Percentiles rank a stretch among this genome's conserved stretches.
Conservation (phyloP, 371 early-diverging fungal genomes). For the Rhizomucor miehei region DNA sequence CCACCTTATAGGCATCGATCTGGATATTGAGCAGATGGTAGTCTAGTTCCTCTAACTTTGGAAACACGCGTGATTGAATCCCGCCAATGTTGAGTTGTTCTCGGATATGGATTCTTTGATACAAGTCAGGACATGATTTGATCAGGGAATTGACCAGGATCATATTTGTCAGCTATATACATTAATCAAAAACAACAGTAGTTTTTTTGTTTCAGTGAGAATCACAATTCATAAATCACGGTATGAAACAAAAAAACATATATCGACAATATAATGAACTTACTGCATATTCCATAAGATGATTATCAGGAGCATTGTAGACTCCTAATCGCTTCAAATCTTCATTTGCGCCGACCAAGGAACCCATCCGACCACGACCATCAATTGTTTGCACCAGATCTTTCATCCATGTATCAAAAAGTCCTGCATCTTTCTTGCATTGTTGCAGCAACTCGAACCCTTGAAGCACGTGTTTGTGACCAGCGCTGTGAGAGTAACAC, state of each 20-base stretch:
- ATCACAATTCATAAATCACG: too few species aligned
- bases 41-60: constrained; percentile 64
- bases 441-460: constrained; percentile 51
- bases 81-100: constrained; percentile 74
- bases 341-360: constrained; percentile 60
- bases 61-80: constrained; percentile 41
- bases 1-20: constrained; percentile 68
- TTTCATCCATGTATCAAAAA: constrained; percentile 76
- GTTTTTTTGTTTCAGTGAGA: too few species aligned
- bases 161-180: constrained; percentile 66
- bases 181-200: too few species aligned
- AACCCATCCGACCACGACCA: constrained; percentile 67
- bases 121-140: constrained; percentile 66
- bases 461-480: constrained; percentile 63
- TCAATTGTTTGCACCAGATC: constrained; percentile 63
- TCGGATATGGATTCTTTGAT: constrained; percentile 71
- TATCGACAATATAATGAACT: background rate
- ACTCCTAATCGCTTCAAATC: constrained; percentile 55
- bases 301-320: constrained; percentile 57
- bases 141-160: constrained; percentile 79
- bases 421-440: constrained; percentile 46
- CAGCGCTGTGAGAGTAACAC: constrained; percentile 70
- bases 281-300: constrained; percentile 78
- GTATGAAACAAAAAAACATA: background rate
- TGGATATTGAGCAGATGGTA: constrained; percentile 67